Evolutionary conservation across 179 eudicot genomes (phyloP).

Genomic region (Carnegiea gigantea): DNA sequence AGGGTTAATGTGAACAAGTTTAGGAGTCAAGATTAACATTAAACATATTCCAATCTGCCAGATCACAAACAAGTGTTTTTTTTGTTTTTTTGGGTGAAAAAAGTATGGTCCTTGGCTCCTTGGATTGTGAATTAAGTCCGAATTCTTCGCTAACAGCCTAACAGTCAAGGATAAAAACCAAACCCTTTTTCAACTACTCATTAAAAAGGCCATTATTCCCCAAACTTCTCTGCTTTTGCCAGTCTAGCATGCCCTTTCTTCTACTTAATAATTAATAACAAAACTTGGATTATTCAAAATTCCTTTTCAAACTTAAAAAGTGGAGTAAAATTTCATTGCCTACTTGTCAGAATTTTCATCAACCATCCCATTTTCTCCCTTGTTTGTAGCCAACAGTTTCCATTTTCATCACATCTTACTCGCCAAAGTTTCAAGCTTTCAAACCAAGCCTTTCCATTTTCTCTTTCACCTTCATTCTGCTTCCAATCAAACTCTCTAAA

Average conservation of each 20-base stretch:
- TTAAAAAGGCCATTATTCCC: neutral
- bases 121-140: neutral
- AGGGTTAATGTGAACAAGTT: neutral
- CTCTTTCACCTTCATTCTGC: neutral
- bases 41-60: neutral
- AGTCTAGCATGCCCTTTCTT: constrained; percentile 25
- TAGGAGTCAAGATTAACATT: neutral
- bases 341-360: constrained; percentile 29
- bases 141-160: neutral
- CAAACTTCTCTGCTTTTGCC: constrained; percentile 25
- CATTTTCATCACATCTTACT: constrained; percentile 21
- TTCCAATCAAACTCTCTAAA: neutral
- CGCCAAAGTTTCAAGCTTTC: neutral
- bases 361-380: constrained; percentile 18
- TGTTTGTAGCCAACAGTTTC: constrained; percentile 24
- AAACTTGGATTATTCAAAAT: neutral
- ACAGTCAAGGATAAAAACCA: constrained; percentile 20
- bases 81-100: too few relatives aligned
- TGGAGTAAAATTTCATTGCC: neutral
- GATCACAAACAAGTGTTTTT: neutral
- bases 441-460: neutral
- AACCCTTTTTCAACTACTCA: constrained; percentile 24
- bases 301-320: too few relatives aligned
- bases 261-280: neutral
- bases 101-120: neutral